Evolutionary conservation across 2,329 filamentous ascomycete species (phyloP).

Genomic region (Alternaria longipes): DNA sequence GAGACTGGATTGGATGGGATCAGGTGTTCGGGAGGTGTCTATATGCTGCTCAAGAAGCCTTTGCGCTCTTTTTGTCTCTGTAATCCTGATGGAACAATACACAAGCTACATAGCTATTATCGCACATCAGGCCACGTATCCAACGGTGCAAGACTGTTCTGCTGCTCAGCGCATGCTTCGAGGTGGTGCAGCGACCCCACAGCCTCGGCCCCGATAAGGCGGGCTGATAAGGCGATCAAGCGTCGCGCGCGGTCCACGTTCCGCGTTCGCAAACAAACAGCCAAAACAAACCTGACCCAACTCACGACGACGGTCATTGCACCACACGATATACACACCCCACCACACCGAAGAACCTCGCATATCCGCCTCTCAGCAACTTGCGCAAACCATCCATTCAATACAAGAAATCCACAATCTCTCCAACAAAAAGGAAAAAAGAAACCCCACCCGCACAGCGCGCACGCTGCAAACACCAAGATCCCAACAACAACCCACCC

Average conservation of each 20-base stretch:
- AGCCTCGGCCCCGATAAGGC: conserved; percentile 27
- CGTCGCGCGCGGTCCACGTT: conserved; percentile 27
- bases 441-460: neutral
- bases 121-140: neutral
- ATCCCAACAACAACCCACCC: conserved; percentile 34
- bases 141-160: neutral
- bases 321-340: neutral
- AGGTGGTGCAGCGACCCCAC: conserved; percentile 11
- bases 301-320: neutral
- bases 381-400: neutral
- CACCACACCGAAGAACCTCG: neutral
- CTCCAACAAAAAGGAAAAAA: too few relatives aligned
- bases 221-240: conserved; percentile 11
- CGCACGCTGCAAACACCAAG: conserved; percentile 31
- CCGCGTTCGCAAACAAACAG: conserved; percentile 26
- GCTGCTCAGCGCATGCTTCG: neutral
- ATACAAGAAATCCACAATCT: too few relatives aligned
- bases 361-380: neutral
- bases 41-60: neutral
- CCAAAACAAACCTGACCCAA: conserved; percentile 12
- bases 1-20: neutral
- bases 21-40: neutral
- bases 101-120: neutral
- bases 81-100: neutral
- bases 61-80: too few relatives aligned